Percentiles rank a stretch among this genome's conserved stretches.
These are phyloP conservation scores for Ophioceras dolichostomum DNA, from an alignment of 2,329 filamentous ascomycete genomes.

Conservation along the genomic window DNA sequence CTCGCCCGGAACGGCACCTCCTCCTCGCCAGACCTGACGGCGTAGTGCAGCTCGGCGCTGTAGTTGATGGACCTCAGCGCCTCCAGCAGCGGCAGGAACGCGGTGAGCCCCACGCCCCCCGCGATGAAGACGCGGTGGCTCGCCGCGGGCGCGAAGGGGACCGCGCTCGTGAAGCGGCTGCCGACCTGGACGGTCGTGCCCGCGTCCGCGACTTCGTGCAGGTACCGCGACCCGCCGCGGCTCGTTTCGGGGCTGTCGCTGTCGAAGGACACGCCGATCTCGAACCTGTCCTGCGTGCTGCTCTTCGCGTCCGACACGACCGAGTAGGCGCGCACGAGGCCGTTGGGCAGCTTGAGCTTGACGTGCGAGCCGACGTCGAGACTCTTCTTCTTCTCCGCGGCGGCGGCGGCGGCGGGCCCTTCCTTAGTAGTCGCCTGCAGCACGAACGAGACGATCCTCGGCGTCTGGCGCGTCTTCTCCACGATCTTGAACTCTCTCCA, in stretches of 20 bases:
- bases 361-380: conserved; percentile 37
- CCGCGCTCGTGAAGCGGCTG: conserved; percentile 34
- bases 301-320: conserved; percentile 35
- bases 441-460: conserved; percentile 35
- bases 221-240: conserved; percentile 47
- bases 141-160: conserved; percentile 30
- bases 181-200: conserved; percentile 39
- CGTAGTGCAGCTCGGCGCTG: conserved; percentile 45
- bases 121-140: conserved; percentile 51
- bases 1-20: conserved; percentile 44
- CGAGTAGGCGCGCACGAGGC: conserved; percentile 47
- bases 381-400: too few species aligned
- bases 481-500: conserved; percentile 36
- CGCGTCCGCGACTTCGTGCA: conserved; percentile 34
- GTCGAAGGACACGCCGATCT: conserved; percentile 43
- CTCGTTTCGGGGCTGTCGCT: conserved; percentile 16
- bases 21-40: conserved; percentile 32
- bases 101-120: conserved; percentile 55
- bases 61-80: conserved; percentile 29
- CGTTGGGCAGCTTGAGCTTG: conserved; percentile 41
- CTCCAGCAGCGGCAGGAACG: conserved; percentile 41
- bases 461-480: conserved; percentile 37
- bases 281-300: conserved; percentile 28
- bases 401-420: conserved; percentile 17
- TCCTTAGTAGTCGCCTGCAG: conserved; percentile 31